phyloP scores from a whole-genome alignment of 2,329 filamentous ascomycete genomes.

The Paracoccidioides brasiliensis region DNA sequence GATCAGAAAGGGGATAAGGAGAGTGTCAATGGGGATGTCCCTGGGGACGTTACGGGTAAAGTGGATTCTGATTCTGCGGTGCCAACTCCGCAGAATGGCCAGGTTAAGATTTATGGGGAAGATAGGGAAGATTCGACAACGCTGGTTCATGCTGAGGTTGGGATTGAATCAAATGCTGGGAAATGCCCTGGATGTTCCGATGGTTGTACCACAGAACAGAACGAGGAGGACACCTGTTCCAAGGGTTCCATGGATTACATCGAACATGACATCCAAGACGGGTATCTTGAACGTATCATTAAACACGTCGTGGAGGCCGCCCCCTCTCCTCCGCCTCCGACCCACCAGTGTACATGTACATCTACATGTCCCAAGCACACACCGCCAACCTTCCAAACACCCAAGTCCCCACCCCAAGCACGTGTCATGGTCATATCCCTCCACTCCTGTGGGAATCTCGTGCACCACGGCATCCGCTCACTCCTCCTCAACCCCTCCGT shows the following conservation, averaged over 20 bases:
- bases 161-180: not conserved
- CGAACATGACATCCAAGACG: slow-evolving; percentile 33
- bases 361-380: not conserved
- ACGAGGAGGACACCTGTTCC: not conserved
- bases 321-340: not conserved
- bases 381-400: not conserved
- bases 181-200: not conserved
- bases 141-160: not conserved
- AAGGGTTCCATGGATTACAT: slow-evolving; percentile 30
- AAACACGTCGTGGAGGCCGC: slow-evolving; percentile 22
- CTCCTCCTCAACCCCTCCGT: slow-evolving; percentile 73
- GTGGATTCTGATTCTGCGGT: slow-evolving; percentile 1
- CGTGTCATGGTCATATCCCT: slow-evolving; percentile 80
- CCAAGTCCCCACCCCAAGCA: slow-evolving; percentile 20
- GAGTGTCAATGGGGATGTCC: slow-evolving; percentile 1
- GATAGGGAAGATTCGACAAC: not conserved
- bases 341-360: not conserved
- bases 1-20: slow-evolving; percentile 37
- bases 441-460: slow-evolving; percentile 94
- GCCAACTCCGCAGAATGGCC: slow-evolving; percentile 1
- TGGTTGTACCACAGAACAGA: not conserved
- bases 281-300: slow-evolving; percentile 29
- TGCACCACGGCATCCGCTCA: slow-evolving; percentile 83
- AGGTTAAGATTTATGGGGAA: not conserved
- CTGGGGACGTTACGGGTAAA: slow-evolving; percentile 5